Evolutionary conservation across 2,329 filamentous ascomycete species (phyloP).

Genomic region (Penicillium carneum): DNA sequence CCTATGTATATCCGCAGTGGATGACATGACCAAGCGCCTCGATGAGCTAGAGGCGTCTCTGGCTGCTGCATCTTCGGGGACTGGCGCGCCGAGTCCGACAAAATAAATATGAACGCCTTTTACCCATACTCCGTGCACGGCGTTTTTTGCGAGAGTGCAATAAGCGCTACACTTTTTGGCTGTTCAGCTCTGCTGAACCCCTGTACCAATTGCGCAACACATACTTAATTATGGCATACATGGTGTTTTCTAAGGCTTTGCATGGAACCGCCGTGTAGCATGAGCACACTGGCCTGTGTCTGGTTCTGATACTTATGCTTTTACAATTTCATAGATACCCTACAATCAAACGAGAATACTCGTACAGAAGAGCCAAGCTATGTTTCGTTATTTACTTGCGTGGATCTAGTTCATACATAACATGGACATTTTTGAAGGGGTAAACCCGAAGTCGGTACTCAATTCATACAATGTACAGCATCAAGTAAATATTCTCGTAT

Average conservation of each 20-base stretch:
- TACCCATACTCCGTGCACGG: constrained; percentile 2
- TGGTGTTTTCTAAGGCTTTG: not conserved
- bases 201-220: not conserved
- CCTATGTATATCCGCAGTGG: constrained; percentile 68
- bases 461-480: constrained; percentile 25
- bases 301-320: constrained; percentile 13
- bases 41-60: constrained; percentile 82
- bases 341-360: constrained; percentile 17
- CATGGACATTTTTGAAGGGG: too few relatives aligned
- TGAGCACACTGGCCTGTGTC: not conserved
- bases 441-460: not conserved
- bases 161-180: constrained; percentile 3
- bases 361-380: not conserved
- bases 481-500: constrained; percentile 15
- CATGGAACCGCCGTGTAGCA: not conserved
- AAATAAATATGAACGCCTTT: constrained; percentile 18
- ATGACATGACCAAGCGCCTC: constrained; percentile 86
- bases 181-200: not conserved
- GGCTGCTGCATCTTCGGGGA: constrained; percentile 62
- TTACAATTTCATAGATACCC: constrained; percentile 33
- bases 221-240: not conserved
- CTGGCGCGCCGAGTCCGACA: constrained; percentile 30
- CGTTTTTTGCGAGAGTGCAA: constrained; percentile 11
- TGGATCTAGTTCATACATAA: not conserved
- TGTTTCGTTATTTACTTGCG: not conserved